Conservation (phyloP, 169 alveolate species). For the Plasmodium vivax region DNA sequence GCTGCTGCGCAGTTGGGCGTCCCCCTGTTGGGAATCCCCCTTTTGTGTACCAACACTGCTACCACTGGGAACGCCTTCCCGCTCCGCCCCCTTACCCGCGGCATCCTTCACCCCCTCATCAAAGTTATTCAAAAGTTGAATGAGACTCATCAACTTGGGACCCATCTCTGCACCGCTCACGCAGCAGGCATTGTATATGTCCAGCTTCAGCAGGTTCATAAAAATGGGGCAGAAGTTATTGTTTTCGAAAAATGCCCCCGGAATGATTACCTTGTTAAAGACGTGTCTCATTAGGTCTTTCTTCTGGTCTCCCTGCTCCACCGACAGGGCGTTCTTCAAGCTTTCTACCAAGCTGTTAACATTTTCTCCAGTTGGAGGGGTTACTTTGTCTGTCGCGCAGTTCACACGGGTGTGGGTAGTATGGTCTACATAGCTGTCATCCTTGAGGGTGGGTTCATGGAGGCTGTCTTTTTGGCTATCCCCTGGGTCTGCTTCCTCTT, state of each 20-base stretch:
- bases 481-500: not conserved
- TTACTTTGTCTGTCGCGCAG: not conserved
- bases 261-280: constrained; percentile 65
- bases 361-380: not conserved
- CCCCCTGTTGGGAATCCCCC: not conserved
- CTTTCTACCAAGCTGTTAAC: not conserved
- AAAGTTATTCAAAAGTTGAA: constrained; percentile 8
- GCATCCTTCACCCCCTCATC: not conserved
- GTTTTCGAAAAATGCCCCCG: constrained; percentile 71
- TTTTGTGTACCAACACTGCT: not conserved
- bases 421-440: not conserved
- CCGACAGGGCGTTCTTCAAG: constrained; percentile 14
- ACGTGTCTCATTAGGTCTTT: constrained; percentile 18
- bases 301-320: constrained; percentile 7
- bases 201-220: constrained; percentile 48
- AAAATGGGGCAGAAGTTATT: constrained; percentile 74
- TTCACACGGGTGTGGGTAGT: not conserved
- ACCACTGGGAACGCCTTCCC: not conserved
- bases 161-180: not conserved
- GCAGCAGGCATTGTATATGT: constrained; percentile 50
- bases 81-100: not conserved
- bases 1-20: not conserved
- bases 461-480: not conserved
- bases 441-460: not conserved
- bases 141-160: constrained; percentile 19